Base-by-base conservation (phyloP, 2,329 filamentous ascomycete genomes). In the Talaromyces sp. region DNA sequence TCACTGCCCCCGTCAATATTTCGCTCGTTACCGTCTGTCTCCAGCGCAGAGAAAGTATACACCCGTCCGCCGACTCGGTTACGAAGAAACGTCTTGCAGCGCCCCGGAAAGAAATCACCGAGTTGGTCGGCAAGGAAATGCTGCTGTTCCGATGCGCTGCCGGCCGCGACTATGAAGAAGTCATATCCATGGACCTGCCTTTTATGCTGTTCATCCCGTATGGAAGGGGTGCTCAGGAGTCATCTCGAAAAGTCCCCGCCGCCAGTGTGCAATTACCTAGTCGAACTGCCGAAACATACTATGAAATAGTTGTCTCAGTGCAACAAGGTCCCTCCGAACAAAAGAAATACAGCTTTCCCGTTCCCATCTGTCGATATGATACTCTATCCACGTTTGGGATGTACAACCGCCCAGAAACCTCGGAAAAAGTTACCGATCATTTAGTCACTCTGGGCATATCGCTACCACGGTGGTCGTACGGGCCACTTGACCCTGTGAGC, bases 201-300 rank as follows among this genome's bases (percentile, higher is more conserved):
- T 99, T 99, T 73, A 90, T 98, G 49, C 85, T 99, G 61, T 98
- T 98, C 76, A 97, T 99, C 72, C 95, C 95, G 2, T 98, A 93
- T 71, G 93, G 93, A 43, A 86, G 92, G 67, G 91, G 91, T 55
- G 92, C 93, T 59, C 90, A 96, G 74, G 95, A 98, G 77, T 88
- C 89, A 27, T 95, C 93, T 67, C 83, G 92, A 67, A 86, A 93
- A 67, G 93, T 98, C 70, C 95, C 95, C 1, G 93, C 95, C 2
- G 93, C 95, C 35, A 96, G 91, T 66, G 77, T 99, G 69, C 91
- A 96, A 74, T 82, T 99, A 59, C 89, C 92, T 26, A 95, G 90
- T 77, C 86, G 95, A 69, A 96, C 91, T n/a, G 93, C 92, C 62
- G 95, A 99, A 80, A 99, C 95, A 52, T 96, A 84, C 74, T 99